phyloP scores from a whole-genome alignment of 441 rosid genomes.

The Kokia cookei region DNA sequence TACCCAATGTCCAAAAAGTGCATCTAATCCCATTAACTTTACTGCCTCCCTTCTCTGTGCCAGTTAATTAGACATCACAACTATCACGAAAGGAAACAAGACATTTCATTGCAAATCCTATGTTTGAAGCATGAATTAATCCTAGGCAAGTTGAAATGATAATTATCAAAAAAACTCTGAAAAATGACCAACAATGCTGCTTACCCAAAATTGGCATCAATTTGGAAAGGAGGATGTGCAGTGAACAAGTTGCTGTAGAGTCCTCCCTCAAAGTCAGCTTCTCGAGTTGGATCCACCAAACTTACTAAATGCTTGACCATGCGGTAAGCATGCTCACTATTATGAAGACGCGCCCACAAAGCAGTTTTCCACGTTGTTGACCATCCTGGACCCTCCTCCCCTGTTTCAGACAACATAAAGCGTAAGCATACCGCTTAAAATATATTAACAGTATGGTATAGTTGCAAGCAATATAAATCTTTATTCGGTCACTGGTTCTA shows the following conservation, averaged over 20 bases:
- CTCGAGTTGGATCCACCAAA: slow-evolving; percentile 68
- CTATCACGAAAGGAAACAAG: background rate
- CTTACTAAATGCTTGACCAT: slow-evolving; percentile 65
- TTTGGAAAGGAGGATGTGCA: slow-evolving; percentile 95
- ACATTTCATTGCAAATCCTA: background rate
- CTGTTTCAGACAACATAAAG: slow-evolving; percentile 25
- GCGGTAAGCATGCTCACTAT: slow-evolving; percentile 66
- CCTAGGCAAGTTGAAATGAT: background rate
- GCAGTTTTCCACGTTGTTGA: slow-evolving; percentile 89
- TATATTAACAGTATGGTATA: background rate
- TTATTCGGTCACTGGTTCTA: background rate
- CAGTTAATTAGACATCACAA: background rate
- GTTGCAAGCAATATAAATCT: background rate
- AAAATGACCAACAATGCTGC: background rate
- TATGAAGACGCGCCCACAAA: slow-evolving; percentile 78
- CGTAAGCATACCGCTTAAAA: background rate
- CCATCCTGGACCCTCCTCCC: slow-evolving; percentile 95
- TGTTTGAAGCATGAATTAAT: background rate
- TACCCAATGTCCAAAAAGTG: background rate
- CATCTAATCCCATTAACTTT: background rate
- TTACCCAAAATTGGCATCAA: slow-evolving; percentile 95
- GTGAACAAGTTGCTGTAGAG: slow-evolving; percentile 83
- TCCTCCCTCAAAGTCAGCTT: slow-evolving; percentile 69
- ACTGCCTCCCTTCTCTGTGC: background rate
- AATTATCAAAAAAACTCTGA: background rate